These are phyloP conservation scores for Ceratocystis variospora DNA, from an alignment of 2,329 filamentous ascomycete species.

Conservation along the genomic window DNA sequence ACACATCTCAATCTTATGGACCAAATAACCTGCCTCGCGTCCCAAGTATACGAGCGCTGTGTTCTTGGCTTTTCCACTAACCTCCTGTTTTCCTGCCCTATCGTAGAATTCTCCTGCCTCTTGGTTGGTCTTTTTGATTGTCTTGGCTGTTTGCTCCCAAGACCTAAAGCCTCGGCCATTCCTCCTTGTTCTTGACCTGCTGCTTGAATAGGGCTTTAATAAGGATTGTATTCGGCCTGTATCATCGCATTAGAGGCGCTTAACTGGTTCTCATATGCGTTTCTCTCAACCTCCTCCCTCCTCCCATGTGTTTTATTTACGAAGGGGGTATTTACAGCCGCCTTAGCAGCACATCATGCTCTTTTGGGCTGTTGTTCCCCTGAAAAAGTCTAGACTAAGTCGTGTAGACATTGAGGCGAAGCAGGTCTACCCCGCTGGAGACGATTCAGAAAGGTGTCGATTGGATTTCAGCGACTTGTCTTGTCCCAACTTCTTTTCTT, in stretches of 20 bases:
- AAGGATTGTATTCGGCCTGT: not conserved
- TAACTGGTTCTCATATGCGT: not conserved
- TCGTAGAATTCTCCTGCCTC: not conserved
- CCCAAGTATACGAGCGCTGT: not conserved
- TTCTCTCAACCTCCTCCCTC: not conserved
- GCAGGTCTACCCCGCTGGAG: not conserved
- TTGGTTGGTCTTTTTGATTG: not conserved
- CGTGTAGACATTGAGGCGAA: not conserved
- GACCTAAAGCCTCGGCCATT: not conserved
- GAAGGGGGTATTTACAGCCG: not conserved
- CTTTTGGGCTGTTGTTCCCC: not conserved
- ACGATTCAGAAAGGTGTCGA: not conserved
- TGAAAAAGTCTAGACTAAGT: not conserved
- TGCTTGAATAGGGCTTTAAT: not conserved
- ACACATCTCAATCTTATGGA: not conserved
- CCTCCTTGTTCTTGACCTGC: not conserved
- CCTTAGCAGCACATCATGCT: not conserved
- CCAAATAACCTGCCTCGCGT: not conserved
- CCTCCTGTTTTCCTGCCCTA: not conserved
- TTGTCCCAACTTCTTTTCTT: not conserved
- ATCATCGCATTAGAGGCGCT: not conserved
- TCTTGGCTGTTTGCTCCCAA: constrained; percentile 1
- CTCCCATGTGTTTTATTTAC: not conserved
- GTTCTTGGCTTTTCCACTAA: no score
- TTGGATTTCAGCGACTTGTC: not conserved